Percentiles rank a stretch among this genome's conserved stretches.
Conservation (phyloP, 2,329 filamentous ascomycete species). For the Talaromyces sp. region DNA sequence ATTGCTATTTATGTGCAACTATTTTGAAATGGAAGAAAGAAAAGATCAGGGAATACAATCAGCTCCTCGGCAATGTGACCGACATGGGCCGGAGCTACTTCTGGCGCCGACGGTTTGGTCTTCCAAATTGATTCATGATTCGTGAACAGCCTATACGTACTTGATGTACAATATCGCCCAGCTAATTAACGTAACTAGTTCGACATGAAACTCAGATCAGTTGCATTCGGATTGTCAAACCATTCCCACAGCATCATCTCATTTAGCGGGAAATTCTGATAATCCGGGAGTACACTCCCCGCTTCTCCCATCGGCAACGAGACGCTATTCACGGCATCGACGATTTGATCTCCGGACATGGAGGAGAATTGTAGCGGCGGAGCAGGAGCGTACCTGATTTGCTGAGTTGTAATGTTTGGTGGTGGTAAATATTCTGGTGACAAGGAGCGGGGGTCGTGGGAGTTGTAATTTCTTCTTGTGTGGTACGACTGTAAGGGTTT, state of each 20-base stretch:
- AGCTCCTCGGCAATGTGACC: not conserved
- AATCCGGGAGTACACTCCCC: conserved; percentile 46
- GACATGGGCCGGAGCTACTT: conserved; percentile 26
- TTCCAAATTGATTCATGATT: too few species aligned
- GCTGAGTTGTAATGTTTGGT: conserved; percentile 24
- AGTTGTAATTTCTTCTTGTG: not conserved
- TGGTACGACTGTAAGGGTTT: not conserved
- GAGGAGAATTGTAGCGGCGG: conserved; percentile 59
- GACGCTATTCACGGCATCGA: conserved; percentile 60
- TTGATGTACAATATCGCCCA: not conserved
- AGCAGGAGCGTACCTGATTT: conserved; percentile 36
- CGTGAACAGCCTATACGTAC: too few species aligned
- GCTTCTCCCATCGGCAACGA: conserved; percentile 52
- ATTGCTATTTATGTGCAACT: not conserved
- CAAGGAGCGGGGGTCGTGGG: not conserved
- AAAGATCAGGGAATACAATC: not conserved
- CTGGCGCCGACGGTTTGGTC: conserved; percentile 21
- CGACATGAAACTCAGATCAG: conserved; percentile 27
- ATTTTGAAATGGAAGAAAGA: not conserved
- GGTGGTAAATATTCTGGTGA: not conserved
- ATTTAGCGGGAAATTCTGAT: conserved; percentile 48
- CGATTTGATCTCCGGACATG: conserved; percentile 66
- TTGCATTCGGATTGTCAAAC: conserved; percentile 41
- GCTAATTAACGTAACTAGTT: not conserved
- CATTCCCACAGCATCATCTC: conserved; percentile 57